These are phyloP conservation scores for Scleroderma citrinum DNA, from an alignment of 768 basidiomycete species.

Conservation along the genomic window DNA sequence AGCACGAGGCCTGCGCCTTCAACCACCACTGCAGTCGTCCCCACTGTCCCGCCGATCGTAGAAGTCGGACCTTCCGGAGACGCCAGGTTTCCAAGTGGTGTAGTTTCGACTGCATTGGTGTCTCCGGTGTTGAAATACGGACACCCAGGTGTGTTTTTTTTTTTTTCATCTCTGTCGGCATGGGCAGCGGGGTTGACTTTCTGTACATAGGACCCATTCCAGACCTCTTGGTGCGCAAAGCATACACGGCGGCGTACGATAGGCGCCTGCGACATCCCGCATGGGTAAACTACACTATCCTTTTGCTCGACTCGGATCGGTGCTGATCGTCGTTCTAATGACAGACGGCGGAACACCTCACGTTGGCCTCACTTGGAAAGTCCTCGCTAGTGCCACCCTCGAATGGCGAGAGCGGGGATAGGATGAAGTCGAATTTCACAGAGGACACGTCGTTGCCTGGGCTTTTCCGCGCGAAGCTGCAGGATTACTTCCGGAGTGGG, in stretches of 20 bases:
- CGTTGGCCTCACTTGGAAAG: slow-evolving; percentile 62
- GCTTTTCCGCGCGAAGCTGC: slow-evolving; percentile 72
- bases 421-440: slow-evolving; percentile 68
- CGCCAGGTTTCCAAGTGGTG: slow-evolving; percentile 35
- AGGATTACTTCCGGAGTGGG: slow-evolving; percentile 89
- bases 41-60: slow-evolving; percentile 34
- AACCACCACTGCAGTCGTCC: slow-evolving; percentile 13
- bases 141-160: slow-evolving; percentile 58
- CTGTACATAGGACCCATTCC: slow-evolving; percentile 64
- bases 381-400: slow-evolving; percentile 33
- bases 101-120: slow-evolving; percentile 11
- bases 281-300: slow-evolving; percentile 55
- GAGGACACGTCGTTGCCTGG: slow-evolving; percentile 80
- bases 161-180: neutral
- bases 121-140: slow-evolving; percentile 65
- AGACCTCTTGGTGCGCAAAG: slow-evolving; percentile 72
- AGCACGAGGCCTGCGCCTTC: slow-evolving; percentile 18
- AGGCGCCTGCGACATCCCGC: slow-evolving; percentile 84
- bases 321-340: neutral
- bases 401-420: slow-evolving; percentile 49
- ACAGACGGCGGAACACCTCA: slow-evolving; percentile 94
- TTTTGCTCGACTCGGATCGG: neutral
- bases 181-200: too few relatives aligned
- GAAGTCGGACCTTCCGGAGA: slow-evolving; percentile 41
- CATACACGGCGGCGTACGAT: slow-evolving; percentile 89